Percentiles rank a stretch among this genome's conserved stretches.
These are phyloP conservation scores for Pythium insidiosum DNA, from an alignment of 352 stramenopile genomes.

Conservation along the genomic window DNA sequence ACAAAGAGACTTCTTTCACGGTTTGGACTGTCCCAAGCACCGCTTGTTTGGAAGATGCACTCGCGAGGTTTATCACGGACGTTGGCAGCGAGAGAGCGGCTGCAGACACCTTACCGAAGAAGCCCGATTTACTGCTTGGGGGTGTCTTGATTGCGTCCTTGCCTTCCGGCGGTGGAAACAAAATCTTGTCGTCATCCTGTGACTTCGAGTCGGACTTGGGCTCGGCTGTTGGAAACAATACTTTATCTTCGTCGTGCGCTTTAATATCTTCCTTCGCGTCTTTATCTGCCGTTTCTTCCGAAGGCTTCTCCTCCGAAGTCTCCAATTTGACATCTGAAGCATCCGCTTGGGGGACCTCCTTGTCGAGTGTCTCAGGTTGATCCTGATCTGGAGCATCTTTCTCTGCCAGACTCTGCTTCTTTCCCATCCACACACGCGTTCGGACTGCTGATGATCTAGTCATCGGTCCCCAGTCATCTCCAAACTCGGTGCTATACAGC, in stretches of 20 bases:
- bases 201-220: slow-evolving; percentile 9
- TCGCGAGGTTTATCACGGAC: slow-evolving; percentile 54
- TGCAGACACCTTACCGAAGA: slow-evolving; percentile 57
- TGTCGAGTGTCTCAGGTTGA: too few relatives aligned
- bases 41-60: slow-evolving; percentile 52
- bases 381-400: too few relatives aligned
- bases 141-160: too few relatives aligned
- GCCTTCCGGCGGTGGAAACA: too few relatives aligned
- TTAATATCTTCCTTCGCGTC: too few relatives aligned
- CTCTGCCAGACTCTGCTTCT: slow-evolving; percentile 14
- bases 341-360: too few relatives aligned
- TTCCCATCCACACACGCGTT: slow-evolving; percentile 75
- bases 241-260: slow-evolving; percentile 5
- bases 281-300: too few relatives aligned
- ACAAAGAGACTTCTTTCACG: slow-evolving; percentile 70
- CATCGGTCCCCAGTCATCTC: slow-evolving; percentile 52
- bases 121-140: slow-evolving; percentile 35
- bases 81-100: slow-evolving; percentile 49
- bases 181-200: slow-evolving; percentile 8
- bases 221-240: slow-evolving; percentile 9
- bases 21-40: slow-evolving; percentile 63
- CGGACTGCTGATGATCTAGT: slow-evolving; percentile 57
- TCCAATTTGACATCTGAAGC: too few relatives aligned
- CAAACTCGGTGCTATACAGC: slow-evolving; percentile 71
- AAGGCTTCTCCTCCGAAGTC: too few relatives aligned